Evolutionary conservation across 1,139 yeast species (phyloP), one percentile per base, ranked within the genome.

Genomic region (Geotrichum klebahnii): DNA sequence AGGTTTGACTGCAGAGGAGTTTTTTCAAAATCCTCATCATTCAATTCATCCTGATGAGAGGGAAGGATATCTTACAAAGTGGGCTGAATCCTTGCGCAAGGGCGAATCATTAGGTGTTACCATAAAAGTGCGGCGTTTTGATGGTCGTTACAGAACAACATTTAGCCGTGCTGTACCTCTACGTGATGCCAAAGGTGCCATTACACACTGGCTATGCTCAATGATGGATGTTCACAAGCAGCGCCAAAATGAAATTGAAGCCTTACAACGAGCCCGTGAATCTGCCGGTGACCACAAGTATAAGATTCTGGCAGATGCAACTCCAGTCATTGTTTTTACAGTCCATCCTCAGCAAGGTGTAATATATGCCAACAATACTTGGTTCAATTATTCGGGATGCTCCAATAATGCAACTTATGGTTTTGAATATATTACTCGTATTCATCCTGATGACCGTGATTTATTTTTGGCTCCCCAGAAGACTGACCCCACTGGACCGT

Each of bases 221-320:
- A 58, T 63, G 62, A 65, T 66, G 65, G 71, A 67, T 53, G 61
- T 67, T 23, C 70, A 67, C 45, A 65, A 60, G 33, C 67, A 67
- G 53, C 60, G 61, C 10, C 54, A 64, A 44, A 67, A 69, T 1
- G 68, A 67, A 50, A 41, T 57, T 9, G 67, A 63, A 35, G 67
- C 68, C 1, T 51, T 62, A 26, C 58, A 57, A 46, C 61, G 61
- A 34, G 65, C 65, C 5, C 63, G 62, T 42, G 65, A 65, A 39
- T 58, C 65, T 16, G 69, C 64, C 12, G 60, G 67, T 34, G 69
- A 67, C 44, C 62, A 64, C 42, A 65, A 64, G 51, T 67, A 67
- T 53, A 59, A 67, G 44, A 57, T 62, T 1, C 57, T 67, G 41
- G 71, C 71, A 2, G 70, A 67, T 46, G 60, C 65, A 2, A 60